These are phyloP conservation scores for Oryza longistaminata DNA, from an alignment of 176 grass and related monocot genomes.

Conservation along the genomic window DNA sequence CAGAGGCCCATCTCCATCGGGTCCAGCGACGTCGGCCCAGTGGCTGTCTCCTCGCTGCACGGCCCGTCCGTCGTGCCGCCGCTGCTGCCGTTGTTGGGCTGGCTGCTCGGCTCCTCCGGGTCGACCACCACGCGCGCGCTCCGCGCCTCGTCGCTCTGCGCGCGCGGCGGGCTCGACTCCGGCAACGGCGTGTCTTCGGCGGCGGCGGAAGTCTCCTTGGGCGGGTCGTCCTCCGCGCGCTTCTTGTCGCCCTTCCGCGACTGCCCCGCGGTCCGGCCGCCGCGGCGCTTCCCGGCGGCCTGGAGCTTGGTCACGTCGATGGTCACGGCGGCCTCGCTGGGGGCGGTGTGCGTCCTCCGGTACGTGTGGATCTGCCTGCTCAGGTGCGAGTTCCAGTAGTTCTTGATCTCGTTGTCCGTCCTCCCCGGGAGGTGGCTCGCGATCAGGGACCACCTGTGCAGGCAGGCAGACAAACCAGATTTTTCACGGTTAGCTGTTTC, in stretches of 20 bases:
- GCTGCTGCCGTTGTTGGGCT: conserved; percentile 15
- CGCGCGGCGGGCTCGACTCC: conserved; percentile 23
- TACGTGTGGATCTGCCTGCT: conserved; percentile 71
- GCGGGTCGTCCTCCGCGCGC: neutral
- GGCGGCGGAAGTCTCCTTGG: neutral
- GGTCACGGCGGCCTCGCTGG: conserved; percentile 28
- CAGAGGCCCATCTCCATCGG: conserved; percentile 1
- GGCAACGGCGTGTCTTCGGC: neutral
- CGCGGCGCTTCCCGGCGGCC: conserved; percentile 38
- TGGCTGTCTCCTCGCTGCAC: conserved; percentile 34
- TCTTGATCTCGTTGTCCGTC: conserved; percentile 98
- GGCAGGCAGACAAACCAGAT: neutral
- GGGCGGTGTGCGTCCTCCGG: conserved; percentile 26
- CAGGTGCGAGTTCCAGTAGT: conserved; percentile 98
- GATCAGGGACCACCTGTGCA: conserved; percentile 74
- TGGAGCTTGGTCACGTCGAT: conserved; percentile 41
- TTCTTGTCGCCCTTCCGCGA: conserved; percentile 39
- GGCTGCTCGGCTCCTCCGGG: conserved; percentile 34
- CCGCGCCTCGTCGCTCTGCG: conserved; percentile 46
- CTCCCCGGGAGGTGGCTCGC: conserved; percentile 69
- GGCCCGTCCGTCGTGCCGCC: neutral
- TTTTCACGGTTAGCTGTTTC: neutral
- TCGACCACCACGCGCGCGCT: conserved; percentile 58
- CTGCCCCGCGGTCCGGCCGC: conserved; percentile 31
- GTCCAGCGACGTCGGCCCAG: conserved; percentile 33